Evolutionary conservation across 1,139 yeast species (phyloP), one percentile per base, ranked within the genome.

Genomic region (Hansenula lynferdii): DNA sequence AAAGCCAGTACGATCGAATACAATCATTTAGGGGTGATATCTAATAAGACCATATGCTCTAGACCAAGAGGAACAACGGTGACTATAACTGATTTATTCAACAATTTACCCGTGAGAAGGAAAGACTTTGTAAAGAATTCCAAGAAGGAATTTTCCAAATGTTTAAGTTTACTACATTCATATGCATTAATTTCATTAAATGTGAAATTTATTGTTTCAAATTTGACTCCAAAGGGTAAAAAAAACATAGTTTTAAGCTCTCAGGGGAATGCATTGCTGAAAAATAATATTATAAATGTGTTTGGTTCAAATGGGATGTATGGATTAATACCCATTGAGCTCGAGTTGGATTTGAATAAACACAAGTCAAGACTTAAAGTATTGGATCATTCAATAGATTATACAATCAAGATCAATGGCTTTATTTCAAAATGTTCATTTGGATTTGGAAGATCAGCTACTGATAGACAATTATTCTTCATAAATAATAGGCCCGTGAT

Each of bases 401-500:
- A 63, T 41, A 39, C 37, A 4, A 59, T 80, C 6, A 42, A 43
- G 8, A 49, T 82, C 0, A 46, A 50, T 5, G 98, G 98, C 0
- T 70, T 61, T 43, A 70, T 90, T 3, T 87, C 97, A 0, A 75
- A 79, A 44, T 77, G 81, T 32, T 80, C 92, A 0, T 81, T 82
- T 60, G 96, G 96, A 0, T 70, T 79, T 54, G 87, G 89, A 0
- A 65, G 95, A 29, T 68, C 79, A 9, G 62, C 83, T 2, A 66
- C 72, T 17, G 97, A 89, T 56, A 67, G 95, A 18, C 98, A 92
- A 56, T 72, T 75, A 39, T 50, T 85, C 27, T 90, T 64, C 50
- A 69, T 92, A 22, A 94, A 94, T 55, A 67, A 69, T 24, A 65
- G 98, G 40, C 98, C 98, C 0, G 77, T 87, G 5, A 55, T 62